phyloP scores from a whole-genome alignment of 768 basidiomycete genomes.

The Sarcomyxa edulis region DNA sequence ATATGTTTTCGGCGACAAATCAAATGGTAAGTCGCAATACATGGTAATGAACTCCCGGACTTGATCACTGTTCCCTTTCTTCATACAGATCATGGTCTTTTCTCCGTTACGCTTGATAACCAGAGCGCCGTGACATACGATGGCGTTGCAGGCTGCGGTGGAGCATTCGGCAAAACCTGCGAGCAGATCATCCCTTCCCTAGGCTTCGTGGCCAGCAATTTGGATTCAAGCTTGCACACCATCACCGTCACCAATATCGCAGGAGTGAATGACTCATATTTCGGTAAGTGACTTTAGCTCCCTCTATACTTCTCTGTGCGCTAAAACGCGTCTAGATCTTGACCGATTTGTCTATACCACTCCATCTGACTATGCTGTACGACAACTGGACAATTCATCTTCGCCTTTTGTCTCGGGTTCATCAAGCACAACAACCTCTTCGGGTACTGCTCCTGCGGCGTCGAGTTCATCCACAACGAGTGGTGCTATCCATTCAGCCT shows the following conservation, averaged over 20 bases:
- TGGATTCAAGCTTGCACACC: constrained; percentile 30
- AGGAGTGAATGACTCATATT: constrained; percentile 38
- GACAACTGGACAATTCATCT: too few relatives aligned
- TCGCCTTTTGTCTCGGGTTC: too few relatives aligned
- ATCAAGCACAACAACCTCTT: too few relatives aligned
- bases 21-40: too few relatives aligned
- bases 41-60: too few relatives aligned
- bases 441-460: too few relatives aligned
- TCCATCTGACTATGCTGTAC: constrained; percentile 34
- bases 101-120: constrained; percentile 33
- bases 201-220: constrained; percentile 36
- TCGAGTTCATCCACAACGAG: too few relatives aligned
- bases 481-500: too few relatives aligned
- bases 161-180: constrained; percentile 37
- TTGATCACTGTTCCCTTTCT: too few relatives aligned
- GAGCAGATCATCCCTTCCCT: constrained; percentile 40
- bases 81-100: constrained; percentile 44
- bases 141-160: constrained; percentile 42
- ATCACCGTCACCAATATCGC: constrained; percentile 33
- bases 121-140: constrained; percentile 25
- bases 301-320: not conserved
- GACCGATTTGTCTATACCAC: constrained; percentile 39
- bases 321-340: constrained; percentile 33
- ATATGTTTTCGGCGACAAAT: constrained; percentile 44
- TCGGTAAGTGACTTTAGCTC: constrained; percentile 21